Percentiles rank a stretch among this genome's conserved stretches.
phyloP scores from a whole-genome alignment of 768 basidiomycete species.

The Termitomyces sp. region DNA sequence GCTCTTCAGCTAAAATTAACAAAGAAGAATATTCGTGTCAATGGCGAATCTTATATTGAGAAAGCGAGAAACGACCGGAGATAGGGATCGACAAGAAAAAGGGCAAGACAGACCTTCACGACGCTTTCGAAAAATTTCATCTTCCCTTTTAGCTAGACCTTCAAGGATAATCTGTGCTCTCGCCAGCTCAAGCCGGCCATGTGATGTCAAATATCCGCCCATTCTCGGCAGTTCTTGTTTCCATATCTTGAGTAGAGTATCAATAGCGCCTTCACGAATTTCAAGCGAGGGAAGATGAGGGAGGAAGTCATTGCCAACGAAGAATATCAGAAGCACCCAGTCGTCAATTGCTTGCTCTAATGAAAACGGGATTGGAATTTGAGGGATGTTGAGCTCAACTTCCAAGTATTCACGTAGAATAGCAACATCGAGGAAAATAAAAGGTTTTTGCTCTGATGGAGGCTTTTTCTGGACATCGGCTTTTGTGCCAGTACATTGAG shows the following conservation, averaged over 20 bases:
- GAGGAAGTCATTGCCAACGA: conserved; percentile 99
- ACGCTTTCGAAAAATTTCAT: conserved; percentile 89
- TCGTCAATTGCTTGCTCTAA: conserved; percentile 98
- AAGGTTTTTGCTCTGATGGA: conserved; percentile 82
- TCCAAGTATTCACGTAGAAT: conserved; percentile 96
- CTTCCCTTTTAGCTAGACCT: conserved; percentile 89
- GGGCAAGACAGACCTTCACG: conserved; percentile 72
- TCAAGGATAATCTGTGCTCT: conserved; percentile 93
- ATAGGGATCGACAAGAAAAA: conserved; percentile 11
- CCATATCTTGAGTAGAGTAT: conserved; percentile 95
- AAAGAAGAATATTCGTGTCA: conserved; percentile 19
- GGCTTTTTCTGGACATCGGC: conserved; percentile 64
- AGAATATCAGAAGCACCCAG: conserved; percentile 99
- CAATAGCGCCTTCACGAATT: conserved; percentile 98
- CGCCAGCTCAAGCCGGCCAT: conserved; percentile 80
- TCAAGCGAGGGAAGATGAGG: conserved; percentile 97
- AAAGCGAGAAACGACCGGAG: conserved; percentile 8
- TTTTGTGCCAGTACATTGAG: conserved; percentile 84
- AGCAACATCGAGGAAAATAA: conserved; percentile 98
- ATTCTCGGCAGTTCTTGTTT: conserved; percentile 87
- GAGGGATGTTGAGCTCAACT: conserved; percentile 85
- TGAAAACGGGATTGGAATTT: conserved; percentile 78
- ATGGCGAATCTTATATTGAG: conserved; percentile 17
- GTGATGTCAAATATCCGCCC: conserved; percentile 96
- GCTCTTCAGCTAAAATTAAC: conserved; percentile 72